Conservation (phyloP, 164 flowering plant genomes). For the Dillenia turbinata region DNA sequence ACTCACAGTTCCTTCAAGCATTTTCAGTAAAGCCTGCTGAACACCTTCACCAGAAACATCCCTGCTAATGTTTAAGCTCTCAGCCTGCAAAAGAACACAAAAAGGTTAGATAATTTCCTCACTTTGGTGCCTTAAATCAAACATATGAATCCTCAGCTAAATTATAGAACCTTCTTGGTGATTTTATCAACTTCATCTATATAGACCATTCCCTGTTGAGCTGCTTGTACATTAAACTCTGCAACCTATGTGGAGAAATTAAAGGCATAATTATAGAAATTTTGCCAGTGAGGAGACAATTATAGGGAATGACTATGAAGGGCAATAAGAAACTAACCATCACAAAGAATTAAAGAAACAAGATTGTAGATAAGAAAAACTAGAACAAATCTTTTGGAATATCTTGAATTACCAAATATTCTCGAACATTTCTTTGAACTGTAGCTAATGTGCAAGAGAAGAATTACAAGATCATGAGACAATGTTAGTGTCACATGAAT, state of each 20-base stretch:
- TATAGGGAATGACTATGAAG: no score
- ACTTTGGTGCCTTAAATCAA: no score
- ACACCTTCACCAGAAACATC: slow-evolving; percentile 99
- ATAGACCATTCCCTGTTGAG: slow-evolving; percentile 98
- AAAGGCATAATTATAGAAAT: not conserved
- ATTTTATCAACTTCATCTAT: slow-evolving; percentile 99
- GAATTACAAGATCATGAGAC: no score
- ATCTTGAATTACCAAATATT: no score
- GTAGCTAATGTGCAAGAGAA: no score
- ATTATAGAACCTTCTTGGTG: slow-evolving; percentile 73
- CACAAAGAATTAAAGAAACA: no score
- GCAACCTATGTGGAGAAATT: slow-evolving; percentile 51
- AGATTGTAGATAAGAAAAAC: no score
- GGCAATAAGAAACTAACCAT: no score
- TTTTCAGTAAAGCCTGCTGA: slow-evolving; percentile 93
- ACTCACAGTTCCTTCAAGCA: slow-evolving; percentile 99
- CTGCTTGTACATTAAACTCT: slow-evolving; percentile 95
- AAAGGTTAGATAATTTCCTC: slow-evolving; percentile 1
- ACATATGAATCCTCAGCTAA: not conserved
- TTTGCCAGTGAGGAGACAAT: no score
- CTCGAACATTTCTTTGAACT: no score
- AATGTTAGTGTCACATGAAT: no score
- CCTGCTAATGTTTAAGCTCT: slow-evolving; percentile 86
- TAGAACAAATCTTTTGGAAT: no score
- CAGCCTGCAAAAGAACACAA: slow-evolving; percentile 55